These are phyloP conservation scores for Penicillium coprophilum DNA, from an alignment of 495 filamentous ascomycete species.

Conservation along the genomic window DNA sequence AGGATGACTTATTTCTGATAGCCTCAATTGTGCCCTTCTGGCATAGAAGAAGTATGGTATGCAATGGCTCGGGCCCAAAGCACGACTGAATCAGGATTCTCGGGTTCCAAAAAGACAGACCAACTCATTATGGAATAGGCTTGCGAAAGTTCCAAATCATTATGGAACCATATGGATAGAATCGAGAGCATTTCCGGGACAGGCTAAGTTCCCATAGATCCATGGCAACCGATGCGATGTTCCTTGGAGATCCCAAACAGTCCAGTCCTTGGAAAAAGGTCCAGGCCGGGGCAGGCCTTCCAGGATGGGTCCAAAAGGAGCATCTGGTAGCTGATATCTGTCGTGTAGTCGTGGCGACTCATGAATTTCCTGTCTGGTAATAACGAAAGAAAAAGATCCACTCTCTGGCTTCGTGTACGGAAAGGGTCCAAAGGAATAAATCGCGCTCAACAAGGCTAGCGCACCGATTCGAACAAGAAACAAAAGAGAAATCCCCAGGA, in stretches of 20 bases:
- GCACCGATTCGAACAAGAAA: neutral
- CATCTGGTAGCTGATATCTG: constrained; percentile 16
- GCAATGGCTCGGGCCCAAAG: neutral
- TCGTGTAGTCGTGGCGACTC: constrained; percentile 17
- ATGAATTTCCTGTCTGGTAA: constrained; percentile 13
- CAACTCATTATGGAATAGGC: neutral
- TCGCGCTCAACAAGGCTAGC: neutral
- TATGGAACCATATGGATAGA: neutral
- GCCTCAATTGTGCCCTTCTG: neutral
- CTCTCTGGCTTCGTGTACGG: constrained; percentile 1
- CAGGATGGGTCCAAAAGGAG: neutral
- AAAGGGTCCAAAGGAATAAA: neutral
- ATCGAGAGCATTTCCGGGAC: neutral
- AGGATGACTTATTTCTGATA: neutral
- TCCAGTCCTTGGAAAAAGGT: neutral
- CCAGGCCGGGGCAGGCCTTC: constrained; percentile 1
- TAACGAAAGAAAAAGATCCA: constrained; percentile 9
- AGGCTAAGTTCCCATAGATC: neutral
- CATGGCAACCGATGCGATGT: neutral
- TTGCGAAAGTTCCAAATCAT: neutral
- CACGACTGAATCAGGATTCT: neutral
- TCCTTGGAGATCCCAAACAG: neutral
- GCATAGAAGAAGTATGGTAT: neutral
- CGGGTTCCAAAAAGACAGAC: neutral
- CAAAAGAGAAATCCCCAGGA: neutral